Base-by-base conservation (phyloP, 2,329 filamentous ascomycete species). In the Microcyclospora tardicrescens region DNA sequence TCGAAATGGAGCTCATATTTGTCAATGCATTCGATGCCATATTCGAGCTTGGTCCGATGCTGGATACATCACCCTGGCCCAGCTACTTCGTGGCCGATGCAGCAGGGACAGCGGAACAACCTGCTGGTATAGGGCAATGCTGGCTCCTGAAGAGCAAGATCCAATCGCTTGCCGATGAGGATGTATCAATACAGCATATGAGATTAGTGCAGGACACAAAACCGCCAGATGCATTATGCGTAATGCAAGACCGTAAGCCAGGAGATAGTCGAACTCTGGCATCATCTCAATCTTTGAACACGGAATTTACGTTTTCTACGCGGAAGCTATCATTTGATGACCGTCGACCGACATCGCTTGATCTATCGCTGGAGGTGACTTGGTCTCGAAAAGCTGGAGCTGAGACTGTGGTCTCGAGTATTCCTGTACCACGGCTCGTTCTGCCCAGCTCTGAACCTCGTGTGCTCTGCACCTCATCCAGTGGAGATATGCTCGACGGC, bases 11-110 rank as follows among this genome's bases (percentile, higher is more conserved):
- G 38, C 60, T 96, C 5, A 73, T 77, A 29, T 72, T 95, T 39
- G 76, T 84, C 38, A 79, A 77, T 36, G 85, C 89, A 0, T 96
- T 98, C 51, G 86, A 94, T 61, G 84, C 86, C 12, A 91, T 83
- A 53, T 95, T 93, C 58, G 84, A 93, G 45, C 76, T 96, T 44
- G 71, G 79, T 10, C 86, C 91, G 10, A 74, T 81, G 9, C 67
- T 94, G 3, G 81, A 95, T 58, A 61, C 72, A 0, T 79, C 81
- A 35, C 69, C 76, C 2, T 98, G 91, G 89, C 87, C 91, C 1
- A 86, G 80, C 56, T 78, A 93, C 51, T 98, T 96, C 59, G 71
- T 77, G 37, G 40, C 61, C 12, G 51, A 58, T 2, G 53, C 55
- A 3, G 45, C 53, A 14, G 47, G 50, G 24, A 39, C 47, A 14